These are phyloP conservation scores for Musa acuminata DNA, from an alignment of 176 grass and related monocot genomes.

Conservation along the genomic window DNA sequence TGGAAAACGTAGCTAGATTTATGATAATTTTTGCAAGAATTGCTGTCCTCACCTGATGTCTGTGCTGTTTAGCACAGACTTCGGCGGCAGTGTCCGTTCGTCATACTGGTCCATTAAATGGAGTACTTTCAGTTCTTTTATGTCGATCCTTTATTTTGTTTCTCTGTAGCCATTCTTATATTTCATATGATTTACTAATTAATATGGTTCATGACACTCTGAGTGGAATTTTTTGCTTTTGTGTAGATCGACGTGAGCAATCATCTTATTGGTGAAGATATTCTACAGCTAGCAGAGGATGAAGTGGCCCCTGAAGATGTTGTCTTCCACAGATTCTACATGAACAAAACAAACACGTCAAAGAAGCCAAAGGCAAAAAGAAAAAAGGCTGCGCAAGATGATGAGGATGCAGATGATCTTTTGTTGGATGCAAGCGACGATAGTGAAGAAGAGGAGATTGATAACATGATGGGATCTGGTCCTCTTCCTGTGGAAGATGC, in stretches of 20 bases:
- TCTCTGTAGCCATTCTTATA: too few species aligned
- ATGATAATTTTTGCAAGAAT: too few species aligned
- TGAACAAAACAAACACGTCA: constrained; percentile 59
- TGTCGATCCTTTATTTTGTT: too few species aligned
- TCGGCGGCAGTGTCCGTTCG: too few species aligned
- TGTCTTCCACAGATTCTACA: constrained; percentile 92
- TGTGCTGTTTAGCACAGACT: too few species aligned
- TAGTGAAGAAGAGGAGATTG: constrained; percentile 45
- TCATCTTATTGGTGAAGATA: constrained; percentile 73
- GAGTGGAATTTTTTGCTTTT: not conserved
- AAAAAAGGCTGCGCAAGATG: constrained; percentile 28
- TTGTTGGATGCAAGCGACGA: constrained; percentile 31
- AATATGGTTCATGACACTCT: too few species aligned
- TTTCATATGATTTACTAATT: too few species aligned
- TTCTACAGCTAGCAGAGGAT: constrained; percentile 72
- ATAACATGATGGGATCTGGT: constrained; percentile 28
- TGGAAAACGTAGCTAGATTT: too few species aligned
- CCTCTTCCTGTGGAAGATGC: constrained; percentile 9
- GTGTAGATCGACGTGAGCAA: constrained; percentile 54
- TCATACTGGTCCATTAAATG: too few species aligned
- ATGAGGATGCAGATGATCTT: constrained; percentile 58
- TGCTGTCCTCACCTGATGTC: too few species aligned
- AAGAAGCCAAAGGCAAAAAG: constrained; percentile 51
- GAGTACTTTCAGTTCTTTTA: too few species aligned
- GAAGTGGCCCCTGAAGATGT: constrained; percentile 94